phyloP scores from a whole-genome alignment of 2,329 filamentous ascomycete genomes.

The Fusarium decemcellulare region DNA sequence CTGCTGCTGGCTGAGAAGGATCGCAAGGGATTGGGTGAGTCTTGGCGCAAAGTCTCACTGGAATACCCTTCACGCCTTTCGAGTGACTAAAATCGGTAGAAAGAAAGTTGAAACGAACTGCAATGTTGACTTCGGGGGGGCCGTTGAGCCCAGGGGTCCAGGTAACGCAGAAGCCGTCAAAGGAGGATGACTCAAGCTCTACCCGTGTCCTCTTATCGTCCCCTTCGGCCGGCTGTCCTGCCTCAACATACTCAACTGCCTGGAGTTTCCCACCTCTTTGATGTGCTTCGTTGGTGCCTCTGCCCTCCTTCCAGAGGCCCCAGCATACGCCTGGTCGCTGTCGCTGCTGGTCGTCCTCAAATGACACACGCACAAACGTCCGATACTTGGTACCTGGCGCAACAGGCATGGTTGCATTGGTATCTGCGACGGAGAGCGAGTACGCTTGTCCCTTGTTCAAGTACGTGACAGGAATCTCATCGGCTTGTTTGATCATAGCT shows the following conservation, averaged over 20 bases:
- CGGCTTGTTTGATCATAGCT: constrained; percentile 91
- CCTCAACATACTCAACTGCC: constrained; percentile 93
- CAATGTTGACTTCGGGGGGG: constrained; percentile 83
- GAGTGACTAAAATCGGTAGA: constrained; percentile 99
- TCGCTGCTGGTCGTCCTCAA: constrained; percentile 95
- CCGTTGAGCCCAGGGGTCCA: constrained; percentile 85
- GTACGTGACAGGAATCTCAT: constrained; percentile 97
- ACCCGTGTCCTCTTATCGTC: constrained; percentile 78
- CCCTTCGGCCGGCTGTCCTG: constrained; percentile 69
- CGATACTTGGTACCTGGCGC: constrained; percentile 80
- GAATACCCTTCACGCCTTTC: constrained; percentile 98
- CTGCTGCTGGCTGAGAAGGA: constrained; percentile 62
- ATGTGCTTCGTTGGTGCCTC: constrained; percentile 95
- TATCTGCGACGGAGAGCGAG: constrained; percentile 87
- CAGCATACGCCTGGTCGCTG: constrained; percentile 86
- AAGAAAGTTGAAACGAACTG: constrained; percentile 97
- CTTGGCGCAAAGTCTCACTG: constrained; percentile 92
- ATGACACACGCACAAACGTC: constrained; percentile 94
- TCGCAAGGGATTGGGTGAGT: constrained; percentile 77
- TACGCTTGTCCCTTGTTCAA: constrained; percentile 98
- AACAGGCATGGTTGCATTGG: constrained; percentile 71
- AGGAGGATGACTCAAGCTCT: constrained; percentile 83
- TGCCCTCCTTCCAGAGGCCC: constrained; percentile 94
- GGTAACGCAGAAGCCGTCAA: constrained; percentile 92
- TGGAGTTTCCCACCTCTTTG: constrained; percentile 93